Percentiles rank a stretch among this genome's conserved stretches.
Evolutionary conservation across 2,329 filamentous ascomycete genomes (phyloP).

Genomic region (Xylaria sp.): DNA sequence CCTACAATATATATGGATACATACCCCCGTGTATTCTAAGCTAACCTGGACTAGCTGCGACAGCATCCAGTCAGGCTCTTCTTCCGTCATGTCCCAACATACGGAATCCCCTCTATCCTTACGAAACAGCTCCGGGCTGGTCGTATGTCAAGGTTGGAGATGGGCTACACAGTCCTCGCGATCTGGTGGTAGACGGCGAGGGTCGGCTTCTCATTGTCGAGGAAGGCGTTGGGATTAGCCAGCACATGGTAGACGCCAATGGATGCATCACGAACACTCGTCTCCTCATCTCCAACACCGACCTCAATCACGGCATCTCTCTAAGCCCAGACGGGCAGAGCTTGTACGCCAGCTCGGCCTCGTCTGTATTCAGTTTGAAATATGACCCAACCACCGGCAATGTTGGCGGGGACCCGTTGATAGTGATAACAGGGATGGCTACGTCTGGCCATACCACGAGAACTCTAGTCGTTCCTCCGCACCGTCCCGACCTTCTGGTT

Average conservation of each 20-base stretch:
- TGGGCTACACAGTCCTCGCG: constrained; percentile 42
- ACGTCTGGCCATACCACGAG: constrained; percentile 64
- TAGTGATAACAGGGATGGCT: constrained; percentile 65
- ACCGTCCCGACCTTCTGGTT: constrained; percentile 62
- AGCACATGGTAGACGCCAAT: constrained; percentile 43
- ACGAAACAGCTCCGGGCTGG: constrained; percentile 42
- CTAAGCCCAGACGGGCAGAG: constrained; percentile 52
- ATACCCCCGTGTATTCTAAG: not conserved
- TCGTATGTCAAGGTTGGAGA: constrained; percentile 44
- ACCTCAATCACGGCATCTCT: constrained; percentile 57
- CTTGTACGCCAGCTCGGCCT: constrained; percentile 58
- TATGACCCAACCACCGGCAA: constrained; percentile 62
- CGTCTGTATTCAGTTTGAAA: constrained; percentile 64
- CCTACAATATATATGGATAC: too few species aligned
- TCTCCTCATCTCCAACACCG: constrained; percentile 37
- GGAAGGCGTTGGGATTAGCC: constrained; percentile 43
- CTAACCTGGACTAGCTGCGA: constrained; percentile 13
- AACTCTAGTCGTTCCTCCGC: constrained; percentile 64
- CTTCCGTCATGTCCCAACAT: constrained; percentile 39
- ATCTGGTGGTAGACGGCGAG: constrained; percentile 41
- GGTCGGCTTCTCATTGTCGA: constrained; percentile 48
- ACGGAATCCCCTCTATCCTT: constrained; percentile 34
- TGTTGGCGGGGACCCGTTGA: constrained; percentile 50
- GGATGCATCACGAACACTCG: constrained; percentile 45
- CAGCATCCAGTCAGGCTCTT: constrained; percentile 17